Base-by-base conservation (phyloP, 1,139 yeast species). In the Diutina scorzettiae region DNA sequence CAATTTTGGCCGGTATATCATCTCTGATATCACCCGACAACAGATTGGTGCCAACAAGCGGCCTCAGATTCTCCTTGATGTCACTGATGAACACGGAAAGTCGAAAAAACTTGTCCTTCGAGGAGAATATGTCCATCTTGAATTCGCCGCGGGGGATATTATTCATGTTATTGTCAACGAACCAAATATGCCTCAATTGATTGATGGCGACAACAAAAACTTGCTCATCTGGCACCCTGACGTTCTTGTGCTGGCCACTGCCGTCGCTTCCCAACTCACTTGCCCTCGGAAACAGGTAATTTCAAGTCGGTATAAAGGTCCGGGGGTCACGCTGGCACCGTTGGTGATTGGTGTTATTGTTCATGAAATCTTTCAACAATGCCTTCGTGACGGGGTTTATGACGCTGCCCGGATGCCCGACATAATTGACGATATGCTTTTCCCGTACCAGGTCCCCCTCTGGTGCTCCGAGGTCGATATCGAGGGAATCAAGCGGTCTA, bases 201-300 rank as follows among this genome's bases (percentile, higher is more conserved):
- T 83, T 4, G 85, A 82, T 47, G 30, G n/a, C n/a, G 76, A 75
- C 46, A 60, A 69, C 25, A 71, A 70, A 40, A 78, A 82, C 50
- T 57, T 87, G 21, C 58, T 89, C 30, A 71, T 91, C 20, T 71
- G 93, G 71, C 76, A 84, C 50, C 98, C 98, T 0, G 98, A 91
- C 55, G 62, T 75, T 2, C 62, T 91, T 12, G 64, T 91, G 1
- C 76, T 96, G 0, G 87, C 95, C 3, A 91, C 98, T 0, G 66
- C 81, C 3, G 74, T 87, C 1, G 81, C 96, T 0, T 84, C 80
- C 43, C 82, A 91, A 3, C 62, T 85, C 32, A 67, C 65, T 20
- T 91, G 98, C 53, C 66, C 78, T 24, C 63, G 98, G 43, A 75
- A 79, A 48, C 74, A 89, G 0, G 79, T 85, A 1, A 59, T 91